Percentiles rank a stretch among this genome's conserved stretches.
These are phyloP conservation scores for Cenchrus fungigraminus DNA, from an alignment of 176 grass and related monocot genomes.

Conservation along the genomic window DNA sequence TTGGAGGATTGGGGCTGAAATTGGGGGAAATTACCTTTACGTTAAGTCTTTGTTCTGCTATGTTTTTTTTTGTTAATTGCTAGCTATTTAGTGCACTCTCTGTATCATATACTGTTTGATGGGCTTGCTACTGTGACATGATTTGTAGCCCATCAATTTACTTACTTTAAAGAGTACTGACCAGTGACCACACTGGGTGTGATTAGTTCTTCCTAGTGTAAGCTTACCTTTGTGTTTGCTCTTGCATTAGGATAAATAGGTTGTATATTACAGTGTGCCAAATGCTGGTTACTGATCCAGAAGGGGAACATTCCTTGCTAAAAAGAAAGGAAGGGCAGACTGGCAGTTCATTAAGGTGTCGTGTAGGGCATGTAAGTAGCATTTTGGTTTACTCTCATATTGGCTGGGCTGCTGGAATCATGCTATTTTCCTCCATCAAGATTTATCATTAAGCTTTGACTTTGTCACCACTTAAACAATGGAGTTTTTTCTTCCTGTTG, in stretches of 20 bases:
- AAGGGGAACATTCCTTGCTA: background rate
- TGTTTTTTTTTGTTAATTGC: background rate
- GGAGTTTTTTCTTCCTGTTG: background rate
- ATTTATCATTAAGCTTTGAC: background rate
- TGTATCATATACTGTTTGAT: background rate
- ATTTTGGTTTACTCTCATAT: constrained; percentile 3
- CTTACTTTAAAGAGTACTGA: background rate
- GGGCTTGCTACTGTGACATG: background rate
- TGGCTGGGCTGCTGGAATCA: background rate
- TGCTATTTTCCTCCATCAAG: background rate
- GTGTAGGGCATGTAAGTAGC: background rate
- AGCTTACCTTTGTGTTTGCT: background rate
- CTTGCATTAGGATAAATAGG: background rate
- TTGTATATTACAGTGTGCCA: background rate
- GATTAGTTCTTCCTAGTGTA: background rate
- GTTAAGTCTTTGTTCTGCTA: background rate
- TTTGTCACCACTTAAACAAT: background rate
- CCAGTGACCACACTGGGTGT: background rate
- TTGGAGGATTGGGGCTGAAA: constrained; percentile 9
- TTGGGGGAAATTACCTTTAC: background rate
- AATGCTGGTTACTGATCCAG: background rate
- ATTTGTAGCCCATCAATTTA: background rate
- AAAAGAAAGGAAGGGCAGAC: background rate
- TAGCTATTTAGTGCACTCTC: background rate
- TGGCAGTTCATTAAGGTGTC: background rate